A percentile compares a stretch with the other conserved stretches of the same genome.
phyloP scores from a whole-genome alignment of 2,329 filamentous ascomycete genomes.

The Ceratocystis cacaofunesta region DNA sequence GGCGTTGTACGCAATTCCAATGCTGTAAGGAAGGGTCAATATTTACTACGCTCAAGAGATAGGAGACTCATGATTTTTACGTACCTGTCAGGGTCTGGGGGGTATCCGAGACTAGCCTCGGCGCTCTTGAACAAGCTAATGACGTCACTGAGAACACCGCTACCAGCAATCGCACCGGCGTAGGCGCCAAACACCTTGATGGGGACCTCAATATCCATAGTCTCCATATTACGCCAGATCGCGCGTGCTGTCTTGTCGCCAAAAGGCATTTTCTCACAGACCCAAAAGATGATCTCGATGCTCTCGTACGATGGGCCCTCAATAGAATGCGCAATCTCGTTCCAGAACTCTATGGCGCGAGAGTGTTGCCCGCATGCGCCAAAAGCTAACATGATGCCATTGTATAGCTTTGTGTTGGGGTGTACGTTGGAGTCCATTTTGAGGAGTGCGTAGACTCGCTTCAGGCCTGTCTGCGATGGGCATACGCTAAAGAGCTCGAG shows the following conservation, averaged over 20 bases:
- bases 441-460: conserved; percentile 77
- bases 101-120: conserved; percentile 48
- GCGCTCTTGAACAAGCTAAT: conserved; percentile 51
- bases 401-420: conserved; percentile 60
- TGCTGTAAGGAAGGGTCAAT: conserved; percentile 28
- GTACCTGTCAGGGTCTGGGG: conserved; percentile 57
- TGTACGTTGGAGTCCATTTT: conserved; percentile 80
- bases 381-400: conserved; percentile 78
- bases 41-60: neutral
- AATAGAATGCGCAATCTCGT: conserved; percentile 63
- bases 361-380: conserved; percentile 50
- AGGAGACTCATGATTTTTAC: conserved; percentile 25
- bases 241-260: conserved; percentile 46
- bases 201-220: conserved; percentile 67
- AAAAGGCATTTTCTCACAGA: conserved; percentile 50
- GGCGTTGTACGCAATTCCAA: conserved; percentile 64
- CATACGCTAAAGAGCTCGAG: conserved; percentile 58
- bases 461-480: conserved; percentile 44
- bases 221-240: conserved; percentile 56
- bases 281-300: conserved; percentile 65
- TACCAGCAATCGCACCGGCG: conserved; percentile 58
- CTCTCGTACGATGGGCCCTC: conserved; percentile 77
- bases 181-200: conserved; percentile 61
- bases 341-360: conserved; percentile 65
- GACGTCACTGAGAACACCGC: conserved; percentile 54